Base-by-base conservation (phyloP, 257 asterid genomes). In the Solanum sejunctum region DNA sequence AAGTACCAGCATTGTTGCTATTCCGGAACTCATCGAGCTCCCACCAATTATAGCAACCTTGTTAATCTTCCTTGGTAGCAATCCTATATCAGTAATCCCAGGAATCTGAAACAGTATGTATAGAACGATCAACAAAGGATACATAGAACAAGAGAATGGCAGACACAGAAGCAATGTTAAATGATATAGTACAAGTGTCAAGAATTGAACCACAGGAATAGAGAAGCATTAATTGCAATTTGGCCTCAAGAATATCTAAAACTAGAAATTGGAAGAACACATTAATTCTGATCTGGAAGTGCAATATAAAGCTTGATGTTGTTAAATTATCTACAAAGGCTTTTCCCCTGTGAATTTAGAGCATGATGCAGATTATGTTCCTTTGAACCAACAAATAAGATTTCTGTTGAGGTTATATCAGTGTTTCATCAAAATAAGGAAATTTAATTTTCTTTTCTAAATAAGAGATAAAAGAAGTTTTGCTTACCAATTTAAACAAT, bases 1-100 rank as follows among this genome's bases (percentile, higher is more conserved):
- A 83, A 93, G 95, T 85, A 97, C 86, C 88, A 97, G 86, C 2
- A 94, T 95, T 45, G 98, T 97, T 28, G 99, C 98, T 84, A 97
- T 97, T 64, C 96, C 98, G 18, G 99, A 97, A 63, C 99, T 98
- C 99, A 97, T 97, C 43, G 94, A 91, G 64, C 98, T 98, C 47
- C 99, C 98, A 86, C 99, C 98, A 55, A 97, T 94, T 85, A 97
- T 90, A 58, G 96, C 99, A 77, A 97, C 98, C 92, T 92, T 97
- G 84, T 92, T 91, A 79, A 97, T 89, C 82, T 45, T 88, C 91
- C 98, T 93, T 39, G 99, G 98, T 84, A 84, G 90, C 91, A 97
- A 90, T 67, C 97, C 98, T 73, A 83, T 89, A 88, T 97, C 97
- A 32, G 98, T 90, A 60, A 95, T 93, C 71, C 98, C 98, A 8